Conservation (phyloP, 139 green algal genomes). For the Closterium sp. region DNA sequence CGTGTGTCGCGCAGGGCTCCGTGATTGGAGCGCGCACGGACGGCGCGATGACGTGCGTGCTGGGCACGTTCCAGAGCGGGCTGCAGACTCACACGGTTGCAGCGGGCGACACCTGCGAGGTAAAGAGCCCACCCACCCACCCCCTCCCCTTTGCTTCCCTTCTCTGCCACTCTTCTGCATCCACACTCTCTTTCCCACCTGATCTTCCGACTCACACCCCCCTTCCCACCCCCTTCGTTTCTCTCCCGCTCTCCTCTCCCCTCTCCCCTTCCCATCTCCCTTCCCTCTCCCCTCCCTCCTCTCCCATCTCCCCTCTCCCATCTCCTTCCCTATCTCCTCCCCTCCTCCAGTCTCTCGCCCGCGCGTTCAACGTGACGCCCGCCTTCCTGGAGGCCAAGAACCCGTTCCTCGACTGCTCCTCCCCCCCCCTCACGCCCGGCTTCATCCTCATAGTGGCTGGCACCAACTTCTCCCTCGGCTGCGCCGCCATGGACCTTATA, state of each 20-base stretch:
- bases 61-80: not conserved
- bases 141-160: not conserved
- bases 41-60: constrained; percentile 26
- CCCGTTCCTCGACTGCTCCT: not conserved
- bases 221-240: too few relatives aligned
- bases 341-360: not conserved
- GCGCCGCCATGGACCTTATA: not conserved
- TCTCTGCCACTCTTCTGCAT: too few relatives aligned
- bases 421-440: not conserved
- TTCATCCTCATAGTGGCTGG: not conserved
- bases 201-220: too few relatives aligned
- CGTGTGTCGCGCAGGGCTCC: not conserved
- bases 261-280: too few relatives aligned
- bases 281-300: not conserved
- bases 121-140: too few relatives aligned
- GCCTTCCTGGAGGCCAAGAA: not conserved
- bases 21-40: constrained; percentile 10
- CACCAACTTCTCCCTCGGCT: not conserved
- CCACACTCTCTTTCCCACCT: too few relatives aligned
- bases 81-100: constrained; percentile 11
- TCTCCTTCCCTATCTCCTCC: not conserved
- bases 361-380: not conserved
- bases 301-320: too few relatives aligned
- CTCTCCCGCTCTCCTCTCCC: not conserved
- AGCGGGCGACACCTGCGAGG: constrained; percentile 18